Evolutionary conservation across 2,329 filamentous ascomycete genomes (phyloP).

Genomic region (Penicillium sp.): DNA sequence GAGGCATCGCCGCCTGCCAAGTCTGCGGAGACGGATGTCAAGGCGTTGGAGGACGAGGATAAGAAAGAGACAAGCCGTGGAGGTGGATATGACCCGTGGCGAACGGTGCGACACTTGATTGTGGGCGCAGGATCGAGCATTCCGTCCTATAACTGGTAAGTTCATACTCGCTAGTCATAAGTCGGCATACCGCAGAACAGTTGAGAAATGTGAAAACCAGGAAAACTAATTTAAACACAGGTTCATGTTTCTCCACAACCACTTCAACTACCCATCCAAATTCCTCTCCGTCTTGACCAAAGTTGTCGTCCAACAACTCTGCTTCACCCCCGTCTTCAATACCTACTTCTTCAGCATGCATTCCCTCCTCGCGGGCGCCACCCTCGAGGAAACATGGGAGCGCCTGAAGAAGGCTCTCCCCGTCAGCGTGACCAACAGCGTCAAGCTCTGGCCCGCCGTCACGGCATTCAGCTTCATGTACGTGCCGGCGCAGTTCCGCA

Average conservation of each 20-base stretch:
- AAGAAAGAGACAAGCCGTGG: slow-evolving; percentile 34
- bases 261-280: slow-evolving; percentile 82
- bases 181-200: background rate
- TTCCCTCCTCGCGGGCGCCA: slow-evolving; percentile 71
- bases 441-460: slow-evolving; percentile 85
- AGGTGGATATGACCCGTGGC: slow-evolving; percentile 62
- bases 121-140: slow-evolving; percentile 76
- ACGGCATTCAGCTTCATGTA: slow-evolving; percentile 88
- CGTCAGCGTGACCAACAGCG: slow-evolving; percentile 72
- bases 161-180: background rate
- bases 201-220: background rate
- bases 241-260: slow-evolving; percentile 76
- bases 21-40: slow-evolving; percentile 46
- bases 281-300: slow-evolving; percentile 72
- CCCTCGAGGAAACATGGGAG: slow-evolving; percentile 64
- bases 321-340: slow-evolving; percentile 83
- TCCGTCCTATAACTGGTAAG: slow-evolving; percentile 79
- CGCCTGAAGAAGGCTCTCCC: slow-evolving; percentile 77
- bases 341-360: slow-evolving; percentile 82
- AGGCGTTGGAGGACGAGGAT: slow-evolving; percentile 19
- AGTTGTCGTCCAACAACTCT: slow-evolving; percentile 74
- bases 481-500: slow-evolving; percentile 75
- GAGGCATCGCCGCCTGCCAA: slow-evolving; percentile 31
- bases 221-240: slow-evolving; percentile 42
- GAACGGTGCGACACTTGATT: slow-evolving; percentile 70